A percentile compares a stretch with the other conserved stretches of the same genome.
These are phyloP conservation scores for Erythrophleum fordii DNA, from an alignment of 306 rosid species.

Conservation along the genomic window DNA sequence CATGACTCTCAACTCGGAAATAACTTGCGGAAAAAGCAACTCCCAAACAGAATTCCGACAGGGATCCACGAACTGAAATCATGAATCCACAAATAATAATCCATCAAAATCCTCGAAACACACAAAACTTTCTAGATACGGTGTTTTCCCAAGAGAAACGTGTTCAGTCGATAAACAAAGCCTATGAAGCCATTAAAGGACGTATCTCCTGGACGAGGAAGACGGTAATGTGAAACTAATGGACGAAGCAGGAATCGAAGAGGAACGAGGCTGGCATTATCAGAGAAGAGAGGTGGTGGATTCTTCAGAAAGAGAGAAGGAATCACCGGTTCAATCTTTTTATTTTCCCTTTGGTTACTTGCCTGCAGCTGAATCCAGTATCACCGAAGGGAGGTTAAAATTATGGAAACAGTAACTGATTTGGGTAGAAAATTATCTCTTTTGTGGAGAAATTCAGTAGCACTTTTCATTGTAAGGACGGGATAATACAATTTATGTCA, in stretches of 20 bases:
- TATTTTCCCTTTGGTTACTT: no score
- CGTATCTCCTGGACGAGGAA: slow-evolving; percentile 34
- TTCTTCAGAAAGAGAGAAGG: slow-evolving; percentile 21
- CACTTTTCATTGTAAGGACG: no score
- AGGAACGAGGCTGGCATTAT: slow-evolving; percentile 17
- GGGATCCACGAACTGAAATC: slow-evolving; percentile 43
- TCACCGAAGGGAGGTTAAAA: no score
- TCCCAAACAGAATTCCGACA: slow-evolving; percentile 31
- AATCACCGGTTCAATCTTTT: neutral
- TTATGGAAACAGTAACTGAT: no score
- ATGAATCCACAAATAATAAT: neutral
- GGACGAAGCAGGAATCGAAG: slow-evolving; percentile 19
- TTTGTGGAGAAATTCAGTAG: no score
- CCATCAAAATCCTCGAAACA: slow-evolving; percentile 1
- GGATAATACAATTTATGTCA: no score
- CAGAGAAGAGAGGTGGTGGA: neutral
- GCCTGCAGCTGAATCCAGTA: no score
- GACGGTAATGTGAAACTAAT: neutral
- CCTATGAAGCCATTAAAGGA: slow-evolving; percentile 20
- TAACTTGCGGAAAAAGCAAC: slow-evolving; percentile 29
- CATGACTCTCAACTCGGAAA: slow-evolving; percentile 32
- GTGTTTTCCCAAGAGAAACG: neutral
- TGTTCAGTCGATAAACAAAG: neutral
- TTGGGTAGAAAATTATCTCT: no score
- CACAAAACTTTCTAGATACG: neutral